Percentiles rank a stretch among this genome's conserved stretches.
Evolutionary conservation across 768 basidiomycete species (phyloP).

Genomic region (Tephrocybe sp.): DNA sequence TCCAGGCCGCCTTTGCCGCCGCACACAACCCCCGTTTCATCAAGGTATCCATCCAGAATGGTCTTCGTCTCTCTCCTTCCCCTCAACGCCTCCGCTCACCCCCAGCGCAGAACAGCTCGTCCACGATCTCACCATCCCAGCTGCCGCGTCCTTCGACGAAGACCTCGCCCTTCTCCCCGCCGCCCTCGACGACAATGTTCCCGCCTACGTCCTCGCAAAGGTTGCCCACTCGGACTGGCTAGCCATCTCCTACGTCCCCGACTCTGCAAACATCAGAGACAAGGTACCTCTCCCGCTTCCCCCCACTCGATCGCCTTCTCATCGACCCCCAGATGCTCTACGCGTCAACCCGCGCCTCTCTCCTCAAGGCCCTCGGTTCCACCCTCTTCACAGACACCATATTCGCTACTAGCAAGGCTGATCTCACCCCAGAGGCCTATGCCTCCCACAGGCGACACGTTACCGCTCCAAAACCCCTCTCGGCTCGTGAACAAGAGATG

Average conservation of each 20-base stretch:
- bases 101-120: conserved; percentile 70
- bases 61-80: conserved; percentile 38
- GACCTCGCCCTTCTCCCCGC: conserved; percentile 58
- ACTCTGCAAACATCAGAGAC: conserved; percentile 74
- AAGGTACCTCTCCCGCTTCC: conserved; percentile 50
- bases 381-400: conserved; percentile 68
- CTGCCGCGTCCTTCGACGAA: conserved; percentile 51
- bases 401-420: conserved; percentile 75
- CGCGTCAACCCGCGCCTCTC: conserved; percentile 70
- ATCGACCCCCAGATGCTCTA: conserved; percentile 72
- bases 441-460: conserved; percentile 69
- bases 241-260: conserved; percentile 79
- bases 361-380: conserved; percentile 76
- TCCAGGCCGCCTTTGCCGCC: conserved; percentile 56
- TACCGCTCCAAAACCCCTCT: conserved; percentile 80
- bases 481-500: conserved; percentile 79
- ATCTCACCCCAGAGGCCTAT: conserved; percentile 70
- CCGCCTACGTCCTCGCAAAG: conserved; percentile 77
- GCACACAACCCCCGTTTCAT: conserved; percentile 68
- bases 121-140: conserved; percentile 49
- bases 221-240: conserved; percentile 70
- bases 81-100: neutral
- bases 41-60: conserved; percentile 75
- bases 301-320: conserved; percentile 1
- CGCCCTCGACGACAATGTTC: conserved; percentile 56